Base-by-base conservation (phyloP, 805 yeast species). In the Limtongia smithiae region DNA sequence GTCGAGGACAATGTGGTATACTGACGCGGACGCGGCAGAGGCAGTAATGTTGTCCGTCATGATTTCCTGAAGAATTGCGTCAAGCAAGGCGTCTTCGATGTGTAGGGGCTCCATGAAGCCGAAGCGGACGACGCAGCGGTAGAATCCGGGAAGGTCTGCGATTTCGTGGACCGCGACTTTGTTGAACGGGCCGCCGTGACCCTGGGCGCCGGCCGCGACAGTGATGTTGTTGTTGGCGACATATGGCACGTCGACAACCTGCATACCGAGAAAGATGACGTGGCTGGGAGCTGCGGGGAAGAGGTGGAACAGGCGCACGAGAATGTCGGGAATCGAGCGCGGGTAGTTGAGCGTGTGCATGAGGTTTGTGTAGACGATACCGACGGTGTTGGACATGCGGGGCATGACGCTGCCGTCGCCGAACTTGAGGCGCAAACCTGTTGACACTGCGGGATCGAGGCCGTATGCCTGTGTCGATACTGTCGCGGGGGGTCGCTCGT, bases 21-120 rank as follows among this genome's bases (percentile, higher is more conserved):
- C 51, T 8, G 45, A 6, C 24, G 42, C 12, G 30, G 41, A 12
- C 25, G 6, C 35, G 11, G 24, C 20, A n/a, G n/a, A n/a, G 5
- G 9, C 31, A 3, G n/a, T n/a, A 21, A 34, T 15, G 34, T 15
- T 33, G n/a, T 25, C 28, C 28, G 6, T 25, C 28, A 25, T 9
- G 28, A 25, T 9, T 9, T 22, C 28, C 1, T 39, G 30, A 15
- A 48, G 17, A 21, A 51, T 37, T 20, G 37, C 28, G 7, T 31
- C 27, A n/a, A 53, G 32, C 9, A 45, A 8, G n/a, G 15, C 38
- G 27, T 48, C 47, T 36, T 42, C 57, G 25, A 69, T 44, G 18
- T 38, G 45, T 3, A 65, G 58, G 17, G 57, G 58, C 37, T 74
- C 77, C 76, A 73, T 73, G 60, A 76, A 78, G 2, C 82, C 82